phyloP scores from a whole-genome alignment of 305 asterid species.

The Fraxinus platypoda region DNA sequence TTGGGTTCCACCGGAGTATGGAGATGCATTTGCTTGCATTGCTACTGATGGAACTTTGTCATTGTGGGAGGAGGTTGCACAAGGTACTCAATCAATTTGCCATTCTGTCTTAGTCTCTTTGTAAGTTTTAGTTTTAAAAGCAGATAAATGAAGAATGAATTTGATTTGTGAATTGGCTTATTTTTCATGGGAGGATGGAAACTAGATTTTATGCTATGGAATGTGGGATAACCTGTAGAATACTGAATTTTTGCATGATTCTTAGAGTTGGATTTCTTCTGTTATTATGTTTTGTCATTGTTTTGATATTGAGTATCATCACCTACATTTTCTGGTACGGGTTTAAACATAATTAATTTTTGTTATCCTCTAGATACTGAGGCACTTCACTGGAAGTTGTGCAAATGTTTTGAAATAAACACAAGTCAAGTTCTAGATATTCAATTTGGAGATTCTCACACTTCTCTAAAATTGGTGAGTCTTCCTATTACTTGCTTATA shows the following conservation, averaged over 20 bases:
- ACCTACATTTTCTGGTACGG: not conserved
- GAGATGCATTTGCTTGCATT: constrained; percentile 83
- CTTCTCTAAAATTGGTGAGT: constrained; percentile 80
- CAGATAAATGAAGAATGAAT: not conserved
- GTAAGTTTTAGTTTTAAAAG: constrained; percentile 8
- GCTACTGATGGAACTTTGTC: constrained; percentile 66
- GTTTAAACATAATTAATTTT: constrained; percentile 14
- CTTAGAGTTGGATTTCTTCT: not conserved
- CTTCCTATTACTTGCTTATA: constrained; percentile 16
- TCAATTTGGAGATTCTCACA: constrained; percentile 66
- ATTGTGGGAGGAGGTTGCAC: constrained; percentile 78
- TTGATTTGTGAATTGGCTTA: constrained; percentile 10
- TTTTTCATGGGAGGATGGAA: constrained; percentile 1
- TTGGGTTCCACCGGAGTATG: constrained; percentile 89
- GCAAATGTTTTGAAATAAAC: constrained; percentile 62
- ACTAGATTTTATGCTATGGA: constrained; percentile 11
- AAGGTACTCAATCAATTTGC: constrained; percentile 43
- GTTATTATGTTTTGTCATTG: constrained; percentile 9
- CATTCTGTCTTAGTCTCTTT: not conserved
- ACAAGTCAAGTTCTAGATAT: constrained; percentile 61
- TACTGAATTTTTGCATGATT: not conserved
- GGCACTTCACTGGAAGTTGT: constrained; percentile 59
- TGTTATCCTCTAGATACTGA: constrained; percentile 50
- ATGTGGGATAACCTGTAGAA: constrained; percentile 13
- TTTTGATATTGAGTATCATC: not conserved